Evolutionary conservation across 2,329 filamentous ascomycete species (phyloP).

Genomic region (Conoideocrella luteorostrata): DNA sequence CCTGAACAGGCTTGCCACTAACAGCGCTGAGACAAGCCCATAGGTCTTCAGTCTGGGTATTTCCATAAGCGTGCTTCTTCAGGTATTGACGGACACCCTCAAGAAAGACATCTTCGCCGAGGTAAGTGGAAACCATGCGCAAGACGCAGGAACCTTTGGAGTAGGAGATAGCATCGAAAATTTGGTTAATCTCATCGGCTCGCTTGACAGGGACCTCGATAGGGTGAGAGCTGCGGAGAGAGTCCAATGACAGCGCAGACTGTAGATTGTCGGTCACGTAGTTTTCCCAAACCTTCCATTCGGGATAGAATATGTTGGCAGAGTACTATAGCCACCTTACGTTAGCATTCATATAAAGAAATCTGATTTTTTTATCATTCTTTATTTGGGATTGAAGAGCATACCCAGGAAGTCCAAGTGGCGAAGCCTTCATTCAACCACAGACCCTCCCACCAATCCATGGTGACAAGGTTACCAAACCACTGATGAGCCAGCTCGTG

Average conservation of each 20-base stretch:
- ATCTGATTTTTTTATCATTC: no score
- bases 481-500: conserved; percentile 96
- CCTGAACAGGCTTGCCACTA: conserved; percentile 83
- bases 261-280: conserved; percentile 93
- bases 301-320: conserved; percentile 90
- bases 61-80: conserved; percentile 94
- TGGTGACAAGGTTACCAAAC: conserved; percentile 96
- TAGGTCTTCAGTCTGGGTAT: conserved; percentile 84
- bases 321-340: conserved; percentile 52
- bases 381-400: neutral
- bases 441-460: conserved; percentile 97
- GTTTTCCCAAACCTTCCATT: conserved; percentile 97
- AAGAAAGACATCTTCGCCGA: conserved; percentile 88
- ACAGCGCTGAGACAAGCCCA: conserved; percentile 84
- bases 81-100: conserved; percentile 87
- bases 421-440: conserved; percentile 96
- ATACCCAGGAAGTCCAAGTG: conserved; percentile 32
- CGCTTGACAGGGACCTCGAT: conserved; percentile 95
- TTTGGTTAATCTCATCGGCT: conserved; percentile 94
- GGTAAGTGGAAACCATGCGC: conserved; percentile 93
- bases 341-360: conserved; percentile 1
- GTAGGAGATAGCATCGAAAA: conserved; percentile 96
- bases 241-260: conserved; percentile 80
- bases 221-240: conserved; percentile 87
- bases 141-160: conserved; percentile 94